Conservation (phyloP, 306 rosid species). For the Trifolium pratense region DNA sequence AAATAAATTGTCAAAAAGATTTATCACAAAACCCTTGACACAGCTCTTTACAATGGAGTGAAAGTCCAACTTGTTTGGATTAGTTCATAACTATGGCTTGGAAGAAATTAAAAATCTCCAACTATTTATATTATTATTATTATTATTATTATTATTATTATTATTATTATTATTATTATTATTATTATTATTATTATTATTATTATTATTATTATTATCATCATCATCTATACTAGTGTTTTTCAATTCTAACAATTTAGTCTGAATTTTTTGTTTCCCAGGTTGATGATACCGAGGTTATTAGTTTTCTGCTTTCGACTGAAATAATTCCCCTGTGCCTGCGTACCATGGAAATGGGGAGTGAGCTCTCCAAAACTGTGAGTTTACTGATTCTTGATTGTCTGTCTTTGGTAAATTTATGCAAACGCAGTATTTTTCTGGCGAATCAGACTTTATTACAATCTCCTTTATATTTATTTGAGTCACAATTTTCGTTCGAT, state of each 20-base stretch:
- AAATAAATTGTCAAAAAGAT: neutral
- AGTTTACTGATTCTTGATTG: constrained; percentile 53
- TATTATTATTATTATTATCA: neutral
- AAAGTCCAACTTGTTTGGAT: constrained; percentile 34
- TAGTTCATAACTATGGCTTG: neutral
- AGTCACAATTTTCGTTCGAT: constrained; percentile 4
- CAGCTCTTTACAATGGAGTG: constrained; percentile 1
- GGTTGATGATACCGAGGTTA: constrained; percentile 96
- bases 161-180: neutral
- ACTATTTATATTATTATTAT: neutral
- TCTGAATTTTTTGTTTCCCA: constrained; percentile 41
- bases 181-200: neutral
- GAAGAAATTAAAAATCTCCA: neutral
- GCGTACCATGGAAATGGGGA: constrained; percentile 99
- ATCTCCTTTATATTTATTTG: constrained; percentile 13
- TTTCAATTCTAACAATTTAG: constrained; percentile 17
- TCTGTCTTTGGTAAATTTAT: constrained; percentile 14
- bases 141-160: neutral
- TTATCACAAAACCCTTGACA: constrained; percentile 10
- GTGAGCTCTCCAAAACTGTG: constrained; percentile 96
- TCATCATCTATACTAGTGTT: constrained; percentile 1
- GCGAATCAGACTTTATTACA: constrained; percentile 9
- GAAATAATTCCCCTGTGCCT: constrained; percentile 93
- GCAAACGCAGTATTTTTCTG: neutral
- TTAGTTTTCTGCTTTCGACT: constrained; percentile 90